Conservation (phyloP, 1,139 yeast genomes). For the Saccharomyces pastorianus region DNA sequence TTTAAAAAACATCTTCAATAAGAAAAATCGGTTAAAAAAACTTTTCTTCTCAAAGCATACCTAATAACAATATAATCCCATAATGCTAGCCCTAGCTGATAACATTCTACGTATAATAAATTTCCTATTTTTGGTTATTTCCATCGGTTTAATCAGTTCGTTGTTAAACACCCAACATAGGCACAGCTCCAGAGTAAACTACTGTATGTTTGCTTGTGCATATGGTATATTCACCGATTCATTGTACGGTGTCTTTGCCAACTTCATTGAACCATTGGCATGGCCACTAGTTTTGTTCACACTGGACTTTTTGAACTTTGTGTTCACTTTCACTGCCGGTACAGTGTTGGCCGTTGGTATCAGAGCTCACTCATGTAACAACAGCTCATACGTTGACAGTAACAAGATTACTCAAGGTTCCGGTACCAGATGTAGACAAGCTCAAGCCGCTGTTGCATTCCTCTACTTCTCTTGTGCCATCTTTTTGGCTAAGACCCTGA, state of each 20-base stretch:
- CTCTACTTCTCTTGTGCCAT: slow-evolving; percentile 77
- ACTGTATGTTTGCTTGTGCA: slow-evolving; percentile 77
- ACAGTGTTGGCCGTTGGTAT: slow-evolving; percentile 88
- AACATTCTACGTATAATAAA: slow-evolving; percentile 64
- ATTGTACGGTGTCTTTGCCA: slow-evolving; percentile 71
- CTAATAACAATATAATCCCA: slow-evolving; percentile 3
- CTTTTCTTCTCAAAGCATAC: background rate
- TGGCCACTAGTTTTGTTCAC: slow-evolving; percentile 74
- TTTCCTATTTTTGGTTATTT: slow-evolving; percentile 66
- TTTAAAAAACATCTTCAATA: background rate
- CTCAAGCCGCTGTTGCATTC: slow-evolving; percentile 89
- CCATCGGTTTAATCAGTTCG: slow-evolving; percentile 80
- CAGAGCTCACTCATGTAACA: slow-evolving; percentile 76
- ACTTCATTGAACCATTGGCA: slow-evolving; percentile 69
- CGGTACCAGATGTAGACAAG: slow-evolving; percentile 82
- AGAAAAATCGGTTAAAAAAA: background rate
- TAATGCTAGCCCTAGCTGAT: slow-evolving; percentile 48
- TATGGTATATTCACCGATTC: slow-evolving; percentile 77
- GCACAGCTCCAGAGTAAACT: slow-evolving; percentile 76
- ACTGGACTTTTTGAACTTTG: slow-evolving; percentile 79
- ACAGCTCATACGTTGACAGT: slow-evolving; percentile 50
- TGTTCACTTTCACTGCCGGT: slow-evolving; percentile 90
- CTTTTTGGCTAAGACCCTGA: slow-evolving; percentile 59
- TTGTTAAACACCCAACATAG: slow-evolving; percentile 58
- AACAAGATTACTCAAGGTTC: slow-evolving; percentile 74